These are phyloP conservation scores for Multifurca ochricompacta DNA, from an alignment of 768 basidiomycete genomes.

Conservation along the genomic window DNA sequence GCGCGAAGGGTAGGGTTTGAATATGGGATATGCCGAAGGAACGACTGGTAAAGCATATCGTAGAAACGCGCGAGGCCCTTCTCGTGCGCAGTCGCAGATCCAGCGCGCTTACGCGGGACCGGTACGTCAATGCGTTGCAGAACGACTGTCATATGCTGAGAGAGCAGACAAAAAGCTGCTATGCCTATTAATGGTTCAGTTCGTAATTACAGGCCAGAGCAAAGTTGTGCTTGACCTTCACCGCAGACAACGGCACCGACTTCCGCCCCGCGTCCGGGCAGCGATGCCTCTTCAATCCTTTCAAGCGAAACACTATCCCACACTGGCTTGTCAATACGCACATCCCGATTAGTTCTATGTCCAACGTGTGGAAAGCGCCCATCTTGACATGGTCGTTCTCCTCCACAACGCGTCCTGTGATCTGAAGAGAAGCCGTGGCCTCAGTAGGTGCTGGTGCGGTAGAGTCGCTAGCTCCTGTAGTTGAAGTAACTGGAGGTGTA, in stretches of 20 bases:
- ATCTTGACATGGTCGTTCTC: slow-evolving; percentile 89
- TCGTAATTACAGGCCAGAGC: neutral
- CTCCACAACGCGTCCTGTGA: slow-evolving; percentile 75
- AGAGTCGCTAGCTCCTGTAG: slow-evolving; percentile 35
- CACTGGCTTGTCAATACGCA: slow-evolving; percentile 84
- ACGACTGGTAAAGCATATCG: slow-evolving; percentile 74
- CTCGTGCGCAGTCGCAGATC: slow-evolving; percentile 80
- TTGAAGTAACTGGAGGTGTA: slow-evolving; percentile 53
- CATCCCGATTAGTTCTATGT: slow-evolving; percentile 86
- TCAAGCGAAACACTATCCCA: slow-evolving; percentile 89
- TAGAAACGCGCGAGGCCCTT: slow-evolving; percentile 86
- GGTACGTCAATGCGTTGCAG: slow-evolving; percentile 82
- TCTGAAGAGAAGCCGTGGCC: slow-evolving; percentile 59
- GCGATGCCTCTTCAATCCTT: slow-evolving; percentile 79
- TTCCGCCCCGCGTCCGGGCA: slow-evolving; percentile 93
- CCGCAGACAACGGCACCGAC: slow-evolving; percentile 94
- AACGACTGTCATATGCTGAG: slow-evolving; percentile 94
- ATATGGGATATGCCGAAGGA: slow-evolving; percentile 87
- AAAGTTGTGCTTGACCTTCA: slow-evolving; percentile 49
- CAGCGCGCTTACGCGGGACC: slow-evolving; percentile 84
- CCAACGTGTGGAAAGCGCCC: slow-evolving; percentile 92
- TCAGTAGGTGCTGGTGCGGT: slow-evolving; percentile 26
- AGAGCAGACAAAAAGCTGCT: slow-evolving; percentile 89
- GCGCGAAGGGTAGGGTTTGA: slow-evolving; percentile 64
- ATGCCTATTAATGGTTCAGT: slow-evolving; percentile 38